phyloP scores from a whole-genome alignment of 345 rosid genomes.

The Triadica sebifera region DNA sequence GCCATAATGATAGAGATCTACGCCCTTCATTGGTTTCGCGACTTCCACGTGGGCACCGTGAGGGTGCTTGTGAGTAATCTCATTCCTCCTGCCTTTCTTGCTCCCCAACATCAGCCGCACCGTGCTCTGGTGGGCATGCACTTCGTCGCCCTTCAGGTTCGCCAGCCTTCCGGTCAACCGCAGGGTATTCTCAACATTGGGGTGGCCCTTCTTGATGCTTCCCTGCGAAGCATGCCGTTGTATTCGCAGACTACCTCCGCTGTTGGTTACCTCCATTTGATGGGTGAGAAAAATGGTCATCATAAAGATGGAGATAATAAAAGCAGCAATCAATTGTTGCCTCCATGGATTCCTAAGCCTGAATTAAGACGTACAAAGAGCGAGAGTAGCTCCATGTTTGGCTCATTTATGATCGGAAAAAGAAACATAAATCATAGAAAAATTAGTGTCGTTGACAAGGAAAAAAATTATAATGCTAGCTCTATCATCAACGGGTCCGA shows the following conservation, averaged over 20 bases:
- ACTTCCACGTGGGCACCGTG: slow-evolving; percentile 69
- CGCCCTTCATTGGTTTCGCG: slow-evolving; percentile 81
- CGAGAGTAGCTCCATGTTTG: slow-evolving; percentile 64
- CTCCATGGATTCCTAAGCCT: slow-evolving; percentile 33
- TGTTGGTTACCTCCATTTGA: slow-evolving; percentile 72
- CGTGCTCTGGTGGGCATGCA: slow-evolving; percentile 59
- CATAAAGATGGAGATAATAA: neutral
- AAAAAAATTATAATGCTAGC: neutral
- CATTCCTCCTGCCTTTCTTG: slow-evolving; percentile 49
- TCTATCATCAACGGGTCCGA: slow-evolving; percentile 13
- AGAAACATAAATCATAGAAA: slow-evolving; percentile 18
- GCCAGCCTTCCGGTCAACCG: slow-evolving; percentile 79
- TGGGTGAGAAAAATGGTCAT: slow-evolving; percentile 50
- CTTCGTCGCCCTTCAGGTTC: slow-evolving; percentile 80
- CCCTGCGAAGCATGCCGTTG: slow-evolving; percentile 90
- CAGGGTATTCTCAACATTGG: slow-evolving; percentile 88
- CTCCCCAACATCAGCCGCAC: slow-evolving; percentile 25
- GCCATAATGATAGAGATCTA: slow-evolving; percentile 79
- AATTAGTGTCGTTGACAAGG: slow-evolving; percentile 32
- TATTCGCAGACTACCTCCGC: slow-evolving; percentile 64
- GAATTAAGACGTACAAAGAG: slow-evolving; percentile 72
- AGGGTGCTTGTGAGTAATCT: slow-evolving; percentile 71
- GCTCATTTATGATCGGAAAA: slow-evolving; percentile 21
- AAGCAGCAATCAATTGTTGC: slow-evolving; percentile 24
- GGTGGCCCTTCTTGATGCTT: slow-evolving; percentile 71